Evolutionary conservation across 331 rosid species (phyloP).

Genomic region (Quercus tomentella): DNA sequence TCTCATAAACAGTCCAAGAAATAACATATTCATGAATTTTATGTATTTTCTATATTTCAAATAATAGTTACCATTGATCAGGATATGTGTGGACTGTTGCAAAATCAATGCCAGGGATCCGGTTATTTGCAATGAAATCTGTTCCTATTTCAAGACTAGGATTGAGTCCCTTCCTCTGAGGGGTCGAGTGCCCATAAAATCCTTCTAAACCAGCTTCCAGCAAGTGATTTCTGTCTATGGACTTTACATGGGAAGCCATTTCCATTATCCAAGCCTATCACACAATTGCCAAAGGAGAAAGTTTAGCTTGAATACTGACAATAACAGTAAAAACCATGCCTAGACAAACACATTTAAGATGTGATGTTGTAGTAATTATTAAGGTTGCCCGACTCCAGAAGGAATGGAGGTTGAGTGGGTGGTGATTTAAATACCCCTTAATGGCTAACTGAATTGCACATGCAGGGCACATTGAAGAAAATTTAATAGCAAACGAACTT

Average conservation of each 20-base stretch:
- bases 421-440: background rate
- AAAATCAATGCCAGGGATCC: constrained; percentile 66
- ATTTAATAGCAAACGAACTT: background rate
- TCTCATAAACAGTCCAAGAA: background rate
- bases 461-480: background rate
- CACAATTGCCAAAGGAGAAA: background rate
- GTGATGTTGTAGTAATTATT: background rate
- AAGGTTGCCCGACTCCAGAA: background rate
- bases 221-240: constrained; percentile 85
- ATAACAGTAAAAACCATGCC: background rate
- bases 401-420: background rate
- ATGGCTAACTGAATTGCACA: background rate
- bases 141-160: constrained; percentile 70
- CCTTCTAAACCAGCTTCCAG: constrained; percentile 93
- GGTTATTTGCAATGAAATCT: constrained; percentile 77
- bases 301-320: background rate
- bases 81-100: constrained; percentile 89
- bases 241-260: constrained; percentile 85
- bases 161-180: constrained; percentile 62
- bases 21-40: background rate
- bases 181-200: constrained; percentile 78
- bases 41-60: background rate
- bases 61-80: constrained; percentile 68
- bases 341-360: background rate
- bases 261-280: constrained; percentile 80